Conservation (phyloP, 192 early-diverging fungal species). For the Podila clonocystis region DNA sequence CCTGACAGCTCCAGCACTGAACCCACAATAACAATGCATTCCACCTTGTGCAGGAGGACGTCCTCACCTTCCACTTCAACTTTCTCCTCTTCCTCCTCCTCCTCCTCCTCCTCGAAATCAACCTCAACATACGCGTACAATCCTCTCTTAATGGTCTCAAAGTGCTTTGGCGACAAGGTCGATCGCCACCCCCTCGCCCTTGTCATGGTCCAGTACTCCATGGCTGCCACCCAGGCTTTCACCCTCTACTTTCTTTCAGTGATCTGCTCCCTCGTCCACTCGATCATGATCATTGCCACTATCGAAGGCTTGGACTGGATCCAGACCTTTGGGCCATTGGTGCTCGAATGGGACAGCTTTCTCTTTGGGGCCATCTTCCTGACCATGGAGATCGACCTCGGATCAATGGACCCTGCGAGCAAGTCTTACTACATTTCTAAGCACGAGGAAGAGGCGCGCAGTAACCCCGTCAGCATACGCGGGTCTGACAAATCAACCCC, state of each 20-base stretch:
- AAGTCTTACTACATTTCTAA: neutral
- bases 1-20: too few relatives aligned
- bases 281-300: conserved; percentile 5
- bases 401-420: conserved; percentile 11
- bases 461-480: neutral
- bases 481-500: conserved; percentile 5
- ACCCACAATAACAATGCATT: too few relatives aligned
- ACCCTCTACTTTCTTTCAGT: conserved; percentile 12
- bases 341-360: conserved; percentile 29
- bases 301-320: conserved; percentile 23
- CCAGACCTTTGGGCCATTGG: conserved; percentile 12
- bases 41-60: too few relatives aligned
- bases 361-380: conserved; percentile 31
- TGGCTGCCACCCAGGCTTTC: conserved; percentile 15
- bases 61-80: too few relatives aligned
- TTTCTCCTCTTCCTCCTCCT: too few relatives aligned
- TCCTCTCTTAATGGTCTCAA: neutral
- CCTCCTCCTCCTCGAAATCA: too few relatives aligned
- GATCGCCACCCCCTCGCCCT: conserved; percentile 13
- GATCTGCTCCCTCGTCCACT: conserved; percentile 19
- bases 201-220: conserved; percentile 11
- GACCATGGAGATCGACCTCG: conserved; percentile 20
- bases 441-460: neutral
- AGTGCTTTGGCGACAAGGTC: neutral
- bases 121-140: neutral